Evolutionary conservation across 495 filamentous ascomycete species (phyloP), one percentile per base, ranked within the genome.

Genomic region (Viridothelium virens): DNA sequence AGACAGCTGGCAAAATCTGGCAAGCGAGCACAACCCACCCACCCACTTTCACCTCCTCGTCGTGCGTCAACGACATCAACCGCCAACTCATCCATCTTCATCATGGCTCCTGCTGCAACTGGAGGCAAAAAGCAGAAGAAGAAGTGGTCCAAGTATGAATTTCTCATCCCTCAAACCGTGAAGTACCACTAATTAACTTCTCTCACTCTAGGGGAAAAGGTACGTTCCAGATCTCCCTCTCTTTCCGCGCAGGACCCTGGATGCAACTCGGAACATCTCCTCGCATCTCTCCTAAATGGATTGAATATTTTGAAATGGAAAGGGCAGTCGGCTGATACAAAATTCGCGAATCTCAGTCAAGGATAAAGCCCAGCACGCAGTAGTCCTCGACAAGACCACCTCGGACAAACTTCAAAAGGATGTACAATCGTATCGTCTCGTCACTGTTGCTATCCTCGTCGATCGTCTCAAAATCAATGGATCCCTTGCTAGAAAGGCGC

Each of bases 391-490:
- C 78, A 89, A 88, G 81, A 66, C 76, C 74, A 85, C 82, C 77
- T 77, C 79, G 68, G 85, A 88, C 79, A 86, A 87, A 85, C 89
- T 96, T 77, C 87, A 94, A 84, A 97, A 97, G 84, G 92, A 97
- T 85, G 95, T 99, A 72, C 94, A 97, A 81, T 96, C 95, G 68
- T 99, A 97, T 89, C 92, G 95, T 75, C 91, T 99, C 81, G 90
- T 99, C 85, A 99, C 95, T 74, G 90, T 97, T 76, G 91, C 95
- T 73, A 92, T 89, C 73, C 92, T 99, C 73, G 95, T 99, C 85
- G 95, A 99, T 79, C 86, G 95, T 77, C 87, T 97, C 79, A 99
- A 99, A 91, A 96, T 99, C 86, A 99, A 99, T 83, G 95, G 95
- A 76, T 92, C 89, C 74, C 84, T 99, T 74, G 95, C 95, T 70